Conservation (phyloP, 495 filamentous ascomycete genomes). For the Glarea lozoyensis region DNA sequence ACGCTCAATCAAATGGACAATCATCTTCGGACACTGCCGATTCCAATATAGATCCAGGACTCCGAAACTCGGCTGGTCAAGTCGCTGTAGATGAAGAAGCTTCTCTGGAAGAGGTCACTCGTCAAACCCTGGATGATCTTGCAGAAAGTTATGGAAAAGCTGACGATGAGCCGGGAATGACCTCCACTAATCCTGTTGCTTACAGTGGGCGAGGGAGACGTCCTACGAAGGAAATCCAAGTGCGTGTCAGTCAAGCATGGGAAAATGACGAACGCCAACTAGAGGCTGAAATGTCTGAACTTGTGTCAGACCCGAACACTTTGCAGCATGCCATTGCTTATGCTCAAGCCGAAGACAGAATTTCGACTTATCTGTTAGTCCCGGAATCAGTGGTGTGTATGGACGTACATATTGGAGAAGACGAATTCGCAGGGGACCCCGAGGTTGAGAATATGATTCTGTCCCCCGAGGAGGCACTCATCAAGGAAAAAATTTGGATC, state of each 20-base stretch:
- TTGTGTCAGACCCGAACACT: conserved; percentile 37
- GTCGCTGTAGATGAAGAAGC: conserved; percentile 8
- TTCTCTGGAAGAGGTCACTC: background rate
- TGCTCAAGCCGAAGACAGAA: conserved; percentile 29
- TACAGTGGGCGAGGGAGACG: background rate
- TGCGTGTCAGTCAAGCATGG: conserved; percentile 32
- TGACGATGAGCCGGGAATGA: background rate
- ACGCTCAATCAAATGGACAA: background rate
- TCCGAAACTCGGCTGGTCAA: too few species aligned
- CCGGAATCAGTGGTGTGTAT: conserved; percentile 27
- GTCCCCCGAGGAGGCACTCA: conserved; percentile 53
- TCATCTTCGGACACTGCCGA: background rate
- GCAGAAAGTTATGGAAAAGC: conserved; percentile 7
- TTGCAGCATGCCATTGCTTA: conserved; percentile 35
- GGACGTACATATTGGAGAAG: conserved; percentile 52
- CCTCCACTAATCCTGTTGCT: conserved; percentile 3
- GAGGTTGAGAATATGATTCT: conserved; percentile 75
- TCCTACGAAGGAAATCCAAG: conserved; percentile 19
- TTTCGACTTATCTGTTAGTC: conserved; percentile 25
- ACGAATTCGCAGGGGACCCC: conserved; percentile 79
- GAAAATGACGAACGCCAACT: conserved; percentile 36
- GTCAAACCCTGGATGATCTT: conserved; percentile 1
- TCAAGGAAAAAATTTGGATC: conserved; percentile 90
- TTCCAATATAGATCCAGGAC: conserved; percentile 23
- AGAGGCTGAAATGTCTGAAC: conserved; percentile 39